phyloP scores from a whole-genome alignment of 495 filamentous ascomycete species.

The Penicillium flavigenum region DNA sequence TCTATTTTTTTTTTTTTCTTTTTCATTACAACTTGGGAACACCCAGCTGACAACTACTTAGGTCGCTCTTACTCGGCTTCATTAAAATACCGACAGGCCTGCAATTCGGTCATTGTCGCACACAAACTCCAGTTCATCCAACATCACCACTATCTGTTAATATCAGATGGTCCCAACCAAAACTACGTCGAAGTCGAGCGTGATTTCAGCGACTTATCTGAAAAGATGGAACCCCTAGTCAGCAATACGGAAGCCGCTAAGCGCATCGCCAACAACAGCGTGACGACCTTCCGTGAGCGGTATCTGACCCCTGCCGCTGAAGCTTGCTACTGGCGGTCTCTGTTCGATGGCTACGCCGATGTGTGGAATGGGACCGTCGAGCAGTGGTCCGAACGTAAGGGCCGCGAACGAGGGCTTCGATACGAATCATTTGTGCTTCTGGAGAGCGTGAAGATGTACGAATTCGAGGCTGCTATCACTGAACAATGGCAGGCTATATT shows the following conservation, averaged over 20 bases:
- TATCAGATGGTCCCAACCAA: slow-evolving; percentile 51
- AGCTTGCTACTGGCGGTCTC: slow-evolving; percentile 57
- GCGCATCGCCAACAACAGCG: slow-evolving; percentile 55
- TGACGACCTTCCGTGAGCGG: slow-evolving; percentile 54
- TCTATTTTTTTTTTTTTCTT: not conserved
- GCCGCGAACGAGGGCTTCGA: slow-evolving; percentile 34
- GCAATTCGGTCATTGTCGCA: slow-evolving; percentile 57
- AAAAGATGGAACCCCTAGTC: slow-evolving; percentile 50
- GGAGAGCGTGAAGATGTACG: slow-evolving; percentile 34
- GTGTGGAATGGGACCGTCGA: slow-evolving; percentile 43
- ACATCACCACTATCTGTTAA: slow-evolving; percentile 44
- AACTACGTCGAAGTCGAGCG: slow-evolving; percentile 61
- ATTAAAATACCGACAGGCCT: slow-evolving; percentile 60
- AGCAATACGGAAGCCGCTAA: slow-evolving; percentile 44
- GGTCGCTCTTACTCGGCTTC: slow-evolving; percentile 55
- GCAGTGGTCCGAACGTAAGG: slow-evolving; percentile 19
- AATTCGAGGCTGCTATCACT: slow-evolving; percentile 25
- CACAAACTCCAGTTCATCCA: slow-evolving; percentile 49
- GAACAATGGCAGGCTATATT: slow-evolving; percentile 7
- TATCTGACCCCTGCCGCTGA: slow-evolving; percentile 60
- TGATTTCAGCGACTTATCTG: slow-evolving; percentile 58
- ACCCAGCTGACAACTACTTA: slow-evolving; percentile 13
- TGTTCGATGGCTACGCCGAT: slow-evolving; percentile 48
- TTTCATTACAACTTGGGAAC: not conserved
- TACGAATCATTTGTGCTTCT: slow-evolving; percentile 45